A percentile compares a stretch with the other conserved stretches of the same genome.
Conservation (phyloP, 2,329 filamentous ascomycete species). For the Fusarium gaditjirri region DNA sequence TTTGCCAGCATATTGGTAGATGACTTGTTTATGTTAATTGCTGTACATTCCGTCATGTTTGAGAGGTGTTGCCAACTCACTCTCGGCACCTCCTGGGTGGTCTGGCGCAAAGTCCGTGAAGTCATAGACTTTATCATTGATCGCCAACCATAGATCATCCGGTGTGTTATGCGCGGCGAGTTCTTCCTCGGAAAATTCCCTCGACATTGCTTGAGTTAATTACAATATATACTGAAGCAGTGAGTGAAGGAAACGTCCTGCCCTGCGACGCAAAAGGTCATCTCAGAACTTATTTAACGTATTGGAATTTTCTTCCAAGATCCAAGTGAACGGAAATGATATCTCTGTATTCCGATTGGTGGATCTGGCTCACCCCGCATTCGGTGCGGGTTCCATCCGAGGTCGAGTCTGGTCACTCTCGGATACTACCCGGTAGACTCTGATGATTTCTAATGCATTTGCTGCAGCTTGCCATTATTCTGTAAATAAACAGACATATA, state of each 20-base stretch:
- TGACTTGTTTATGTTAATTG: slow-evolving; percentile 23
- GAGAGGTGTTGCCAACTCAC: neutral
- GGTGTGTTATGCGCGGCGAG: slow-evolving; percentile 58
- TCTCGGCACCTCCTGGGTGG: slow-evolving; percentile 39
- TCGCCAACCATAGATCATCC: slow-evolving; percentile 71
- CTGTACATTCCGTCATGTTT: accelerated
- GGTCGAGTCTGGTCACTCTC: neutral
- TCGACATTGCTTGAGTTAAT: neutral
- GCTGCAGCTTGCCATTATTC: too few relatives aligned
- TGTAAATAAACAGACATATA: accelerated
- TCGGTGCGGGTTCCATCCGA: neutral
- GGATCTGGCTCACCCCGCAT: neutral
- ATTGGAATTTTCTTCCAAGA: neutral
- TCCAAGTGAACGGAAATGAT: neutral
- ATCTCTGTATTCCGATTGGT: neutral
- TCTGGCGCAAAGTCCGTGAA: slow-evolving; percentile 42
- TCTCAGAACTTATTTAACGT: neutral
- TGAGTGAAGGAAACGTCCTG: accelerated
- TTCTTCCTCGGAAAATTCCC: slow-evolving; percentile 53
- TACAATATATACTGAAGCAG: accelerated
- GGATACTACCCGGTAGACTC: neutral
- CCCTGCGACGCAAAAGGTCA: neutral
- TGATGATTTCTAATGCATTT: accelerated
- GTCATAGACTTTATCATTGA: slow-evolving; percentile 75
- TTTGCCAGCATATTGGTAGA: slow-evolving; percentile 39